A percentile compares a stretch with the other conserved stretches of the same genome.
Conservation (phyloP, 768 basidiomycete genomes). For the Mycena epipterygia region DNA sequence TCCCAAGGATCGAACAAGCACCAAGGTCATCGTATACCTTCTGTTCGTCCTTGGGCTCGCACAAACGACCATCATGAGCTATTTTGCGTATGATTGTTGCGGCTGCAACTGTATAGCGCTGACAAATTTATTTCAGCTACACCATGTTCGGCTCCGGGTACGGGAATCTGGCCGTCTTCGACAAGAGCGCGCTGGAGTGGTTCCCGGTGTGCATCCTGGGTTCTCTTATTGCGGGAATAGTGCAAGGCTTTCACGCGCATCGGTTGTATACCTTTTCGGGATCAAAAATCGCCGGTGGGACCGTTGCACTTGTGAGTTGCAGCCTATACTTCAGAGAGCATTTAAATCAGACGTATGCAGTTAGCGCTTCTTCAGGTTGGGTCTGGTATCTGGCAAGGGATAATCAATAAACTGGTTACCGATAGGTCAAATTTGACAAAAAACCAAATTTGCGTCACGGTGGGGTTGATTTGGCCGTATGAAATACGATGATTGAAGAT, state of each 20-base stretch:
- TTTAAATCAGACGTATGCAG: too few species aligned
- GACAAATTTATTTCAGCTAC: slow-evolving; percentile 11
- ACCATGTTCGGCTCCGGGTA: slow-evolving; percentile 30
- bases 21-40: slow-evolving; percentile 19
- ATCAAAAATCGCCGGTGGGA: slow-evolving; percentile 37
- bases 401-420: slow-evolving; percentile 15
- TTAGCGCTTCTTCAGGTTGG: slow-evolving; percentile 20
- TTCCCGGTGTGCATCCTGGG: slow-evolving; percentile 19
- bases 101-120: neutral
- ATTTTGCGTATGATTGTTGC: slow-evolving; percentile 19
- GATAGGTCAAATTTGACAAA: slow-evolving; percentile 14
- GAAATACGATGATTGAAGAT: neutral
- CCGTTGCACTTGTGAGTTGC: slow-evolving; percentile 42
- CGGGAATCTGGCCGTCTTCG: slow-evolving; percentile 22
- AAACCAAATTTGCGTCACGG: slow-evolving; percentile 27
- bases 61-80: slow-evolving; percentile 24
- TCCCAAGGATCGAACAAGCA: slow-evolving; percentile 44
- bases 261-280: slow-evolving; percentile 44
- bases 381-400: slow-evolving; percentile 20
- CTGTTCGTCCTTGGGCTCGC: slow-evolving; percentile 17
- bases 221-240: slow-evolving; percentile 39
- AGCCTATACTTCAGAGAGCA: slow-evolving; percentile 14
- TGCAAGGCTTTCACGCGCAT: slow-evolving; percentile 48
- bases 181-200: slow-evolving; percentile 40
- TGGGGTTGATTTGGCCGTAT: neutral